phyloP scores from a whole-genome alignment of 148 eudicot genomes.

The Rhododendron ovatum region DNA sequence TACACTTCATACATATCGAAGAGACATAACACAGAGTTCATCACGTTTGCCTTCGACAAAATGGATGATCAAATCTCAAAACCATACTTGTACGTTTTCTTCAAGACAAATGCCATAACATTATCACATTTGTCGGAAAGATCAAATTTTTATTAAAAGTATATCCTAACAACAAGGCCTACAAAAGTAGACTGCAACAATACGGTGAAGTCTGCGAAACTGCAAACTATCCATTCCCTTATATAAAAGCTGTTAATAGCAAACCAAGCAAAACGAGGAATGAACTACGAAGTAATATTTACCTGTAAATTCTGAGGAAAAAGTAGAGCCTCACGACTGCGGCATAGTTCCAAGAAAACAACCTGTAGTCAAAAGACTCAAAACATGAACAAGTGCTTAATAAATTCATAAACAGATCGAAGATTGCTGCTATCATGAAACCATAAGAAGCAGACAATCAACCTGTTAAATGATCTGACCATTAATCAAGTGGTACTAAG shows the following conservation, averaged over 20 bases:
- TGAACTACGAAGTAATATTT: not conserved
- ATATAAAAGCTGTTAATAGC: not conserved
- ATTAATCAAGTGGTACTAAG: constrained; percentile 6
- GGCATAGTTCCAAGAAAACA: constrained; percentile 87
- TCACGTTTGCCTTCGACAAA: not conserved
- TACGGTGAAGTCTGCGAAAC: not conserved
- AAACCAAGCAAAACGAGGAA: not conserved
- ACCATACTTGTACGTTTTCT: not conserved
- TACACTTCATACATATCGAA: not conserved
- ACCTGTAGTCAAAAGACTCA: constrained; percentile 37
- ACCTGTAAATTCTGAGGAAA: constrained; percentile 72
- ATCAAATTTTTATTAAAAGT: too few relatives aligned
- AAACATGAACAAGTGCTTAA: not conserved
- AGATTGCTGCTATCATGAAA: not conserved
- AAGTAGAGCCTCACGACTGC: constrained; percentile 74
- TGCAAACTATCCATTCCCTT: not conserved
- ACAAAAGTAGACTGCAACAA: not conserved
- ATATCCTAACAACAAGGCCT: not conserved
- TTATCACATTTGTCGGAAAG: not conserved
- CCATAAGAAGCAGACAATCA: constrained; percentile 5
- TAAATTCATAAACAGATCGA: not conserved
- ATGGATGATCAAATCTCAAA: not conserved
- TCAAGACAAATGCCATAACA: not conserved
- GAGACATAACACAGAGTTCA: not conserved
- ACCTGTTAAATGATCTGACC: not conserved